A percentile compares a stretch with the other conserved stretches of the same genome.
Evolutionary conservation across 805 yeast species (phyloP).

Genomic region (Candida tammaniensis): DNA sequence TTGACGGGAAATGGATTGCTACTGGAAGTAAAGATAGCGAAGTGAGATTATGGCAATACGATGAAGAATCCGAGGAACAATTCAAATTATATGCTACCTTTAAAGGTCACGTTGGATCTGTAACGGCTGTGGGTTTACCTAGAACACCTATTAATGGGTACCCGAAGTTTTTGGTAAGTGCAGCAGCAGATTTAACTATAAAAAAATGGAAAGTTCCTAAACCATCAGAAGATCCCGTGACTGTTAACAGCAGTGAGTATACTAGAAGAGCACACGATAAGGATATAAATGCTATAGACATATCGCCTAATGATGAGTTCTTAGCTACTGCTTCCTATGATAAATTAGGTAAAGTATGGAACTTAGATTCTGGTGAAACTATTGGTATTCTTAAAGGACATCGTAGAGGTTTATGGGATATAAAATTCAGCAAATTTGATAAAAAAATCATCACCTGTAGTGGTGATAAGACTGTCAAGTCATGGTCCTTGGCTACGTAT

Average conservation of each 20-base stretch:
- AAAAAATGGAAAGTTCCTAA: slow-evolving; percentile 80
- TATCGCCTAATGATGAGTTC: slow-evolving; percentile 84
- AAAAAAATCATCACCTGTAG: slow-evolving; percentile 77
- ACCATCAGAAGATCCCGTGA: slow-evolving; percentile 19
- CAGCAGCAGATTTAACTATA: slow-evolving; percentile 79
- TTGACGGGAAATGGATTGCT: slow-evolving; percentile 85
- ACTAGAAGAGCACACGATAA: slow-evolving; percentile 97
- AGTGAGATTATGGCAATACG: slow-evolving; percentile 78
- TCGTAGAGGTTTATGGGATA: slow-evolving; percentile 92
- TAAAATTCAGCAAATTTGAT: slow-evolving; percentile 77
- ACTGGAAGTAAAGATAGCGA: slow-evolving; percentile 89
- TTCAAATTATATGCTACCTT: slow-evolving; percentile 58
- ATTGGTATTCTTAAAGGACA: slow-evolving; percentile 86
- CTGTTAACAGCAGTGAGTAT: slow-evolving; percentile 66
- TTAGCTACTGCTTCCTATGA: slow-evolving; percentile 96
- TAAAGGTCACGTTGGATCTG: slow-evolving; percentile 84
- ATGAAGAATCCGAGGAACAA: slow-evolving; percentile 32
- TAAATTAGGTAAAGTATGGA: slow-evolving; percentile 89
- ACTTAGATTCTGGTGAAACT: slow-evolving; percentile 78
- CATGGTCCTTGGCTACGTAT: slow-evolving; percentile 83
- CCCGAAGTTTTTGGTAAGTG: slow-evolving; percentile 78
- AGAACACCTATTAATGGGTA: slow-evolving; percentile 37
- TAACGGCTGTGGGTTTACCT: slow-evolving; percentile 79
- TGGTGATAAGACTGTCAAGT: slow-evolving; percentile 86
- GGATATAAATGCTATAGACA: slow-evolving; percentile 85